These are phyloP conservation scores for Sonneratia caseolaris DNA, from an alignment of 345 rosid species.

Conservation along the genomic window DNA sequence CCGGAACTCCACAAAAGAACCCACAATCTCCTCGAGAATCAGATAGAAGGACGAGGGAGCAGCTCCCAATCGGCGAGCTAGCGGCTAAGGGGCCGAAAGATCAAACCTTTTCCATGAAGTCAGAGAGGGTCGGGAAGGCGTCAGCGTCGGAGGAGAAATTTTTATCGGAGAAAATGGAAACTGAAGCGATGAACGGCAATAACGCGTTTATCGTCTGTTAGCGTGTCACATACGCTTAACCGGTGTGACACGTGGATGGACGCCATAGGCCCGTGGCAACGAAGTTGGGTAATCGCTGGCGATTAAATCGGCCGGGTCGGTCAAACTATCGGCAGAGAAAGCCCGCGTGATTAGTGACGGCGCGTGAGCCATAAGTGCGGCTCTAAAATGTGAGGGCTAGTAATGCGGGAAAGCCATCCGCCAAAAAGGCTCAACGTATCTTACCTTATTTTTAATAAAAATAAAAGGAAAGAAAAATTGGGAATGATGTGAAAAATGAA, in stretches of 20 bases:
- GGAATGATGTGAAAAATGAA: too few relatives aligned
- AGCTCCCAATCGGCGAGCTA: not conserved
- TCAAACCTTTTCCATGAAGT: not conserved
- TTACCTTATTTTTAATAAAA: too few relatives aligned
- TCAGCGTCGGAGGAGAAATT: not conserved
- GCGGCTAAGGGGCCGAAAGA: not conserved
- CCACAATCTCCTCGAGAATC: not conserved
- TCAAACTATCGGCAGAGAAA: not conserved
- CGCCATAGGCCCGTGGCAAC: conserved; percentile 1
- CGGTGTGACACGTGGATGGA: conserved; percentile 11
- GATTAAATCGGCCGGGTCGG: conserved; percentile 1
- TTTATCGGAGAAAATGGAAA: not conserved
- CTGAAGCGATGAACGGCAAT: conserved; percentile 17
- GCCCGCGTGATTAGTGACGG: not conserved
- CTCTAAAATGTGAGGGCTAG: not conserved
- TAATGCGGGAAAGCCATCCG: not conserved
- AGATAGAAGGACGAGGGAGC: not conserved
- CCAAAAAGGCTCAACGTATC: too few relatives aligned
- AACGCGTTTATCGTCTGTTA: conserved; percentile 19
- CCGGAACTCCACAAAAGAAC: not conserved
- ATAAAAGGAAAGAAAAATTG: too few relatives aligned
- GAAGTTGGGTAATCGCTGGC: not conserved
- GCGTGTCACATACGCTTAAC: conserved; percentile 17
- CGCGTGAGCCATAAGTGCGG: conserved; percentile 1
- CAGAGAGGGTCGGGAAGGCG: conserved; percentile 1